Conservation (phyloP, 306 rosid species). For the Hippophae gyantsensis region DNA sequence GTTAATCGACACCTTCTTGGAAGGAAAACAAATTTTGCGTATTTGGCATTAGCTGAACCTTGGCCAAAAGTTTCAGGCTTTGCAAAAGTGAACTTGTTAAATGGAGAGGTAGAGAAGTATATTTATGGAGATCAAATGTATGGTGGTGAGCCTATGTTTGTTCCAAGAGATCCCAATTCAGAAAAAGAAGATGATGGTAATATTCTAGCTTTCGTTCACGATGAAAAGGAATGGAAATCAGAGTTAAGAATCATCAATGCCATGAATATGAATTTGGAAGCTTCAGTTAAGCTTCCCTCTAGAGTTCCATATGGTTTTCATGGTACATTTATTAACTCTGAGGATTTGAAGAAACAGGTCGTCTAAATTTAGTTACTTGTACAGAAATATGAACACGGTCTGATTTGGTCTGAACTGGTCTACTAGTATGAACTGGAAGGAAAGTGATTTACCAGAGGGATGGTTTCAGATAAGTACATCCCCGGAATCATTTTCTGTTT, state of each 20-base stretch:
- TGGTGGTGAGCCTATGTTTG: constrained; percentile 90
- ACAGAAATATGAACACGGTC: background rate
- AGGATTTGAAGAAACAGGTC: constrained; percentile 48
- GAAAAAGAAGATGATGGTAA: constrained; percentile 65
- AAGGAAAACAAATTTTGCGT: constrained; percentile 55
- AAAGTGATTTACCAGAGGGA: constrained; percentile 69
- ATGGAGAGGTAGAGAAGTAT: constrained; percentile 44
- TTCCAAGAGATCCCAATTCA: constrained; percentile 36
- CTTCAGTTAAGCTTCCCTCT: constrained; percentile 23
- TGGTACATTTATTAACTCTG: constrained; percentile 68
- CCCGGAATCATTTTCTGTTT: constrained; percentile 57
- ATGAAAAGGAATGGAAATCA: constrained; percentile 77
- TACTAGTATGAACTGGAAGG: background rate
- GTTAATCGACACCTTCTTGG: constrained; percentile 77
- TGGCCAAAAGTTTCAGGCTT: constrained; percentile 98
- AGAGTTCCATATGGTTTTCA: constrained; percentile 74
- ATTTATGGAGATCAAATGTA: constrained; percentile 51
- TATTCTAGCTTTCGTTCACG: constrained; percentile 74
- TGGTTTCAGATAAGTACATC: constrained; percentile 41
- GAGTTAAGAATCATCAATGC: constrained; percentile 80
- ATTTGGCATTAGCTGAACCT: constrained; percentile 80
- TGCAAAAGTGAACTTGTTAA: constrained; percentile 62
- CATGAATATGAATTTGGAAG: constrained; percentile 54
- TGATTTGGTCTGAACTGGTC: background rate
- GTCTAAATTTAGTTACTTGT: constrained; percentile 11